Evolutionary conservation across 169 alveolate genomes (phyloP).

Genomic region (Cryptosporidium ubiquitum): DNA sequence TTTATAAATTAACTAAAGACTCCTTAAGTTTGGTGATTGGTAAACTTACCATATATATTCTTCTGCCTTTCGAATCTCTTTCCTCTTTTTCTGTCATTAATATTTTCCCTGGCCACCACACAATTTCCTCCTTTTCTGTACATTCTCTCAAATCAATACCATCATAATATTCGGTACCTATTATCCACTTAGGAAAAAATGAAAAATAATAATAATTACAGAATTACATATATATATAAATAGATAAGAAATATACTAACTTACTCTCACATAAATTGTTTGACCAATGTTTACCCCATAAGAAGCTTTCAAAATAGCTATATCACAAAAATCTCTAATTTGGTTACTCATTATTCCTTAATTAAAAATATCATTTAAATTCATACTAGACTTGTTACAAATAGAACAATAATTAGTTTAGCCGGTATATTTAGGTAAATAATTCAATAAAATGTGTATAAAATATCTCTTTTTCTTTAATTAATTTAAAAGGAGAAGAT

Average conservation of each 20-base stretch:
- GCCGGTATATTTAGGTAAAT: neutral
- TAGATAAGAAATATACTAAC: neutral
- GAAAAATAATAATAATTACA: neutral
- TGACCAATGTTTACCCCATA: slow-evolving; percentile 30
- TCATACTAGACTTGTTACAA: neutral
- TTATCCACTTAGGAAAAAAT: slow-evolving; percentile 26
- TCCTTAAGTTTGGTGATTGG: neutral
- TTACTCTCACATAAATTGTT: slow-evolving; percentile 52
- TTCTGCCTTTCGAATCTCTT: slow-evolving; percentile 60
- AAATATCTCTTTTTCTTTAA: neutral
- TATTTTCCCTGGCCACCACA: slow-evolving; percentile 68
- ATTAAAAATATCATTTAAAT: neutral
- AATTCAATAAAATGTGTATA: neutral
- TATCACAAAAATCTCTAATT: slow-evolving; percentile 62
- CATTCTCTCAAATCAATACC: neutral
- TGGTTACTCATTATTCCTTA: neutral
- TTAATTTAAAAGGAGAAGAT: too few relatives aligned
- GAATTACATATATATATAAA: neutral
- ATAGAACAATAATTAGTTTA: neutral
- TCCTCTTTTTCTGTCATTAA: slow-evolving; percentile 12
- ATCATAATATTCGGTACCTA: slow-evolving; percentile 13
- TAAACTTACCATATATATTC: slow-evolving; percentile 45
- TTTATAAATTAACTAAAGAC: neutral
- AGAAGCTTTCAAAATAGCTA: slow-evolving; percentile 51
- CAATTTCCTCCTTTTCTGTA: slow-evolving; percentile 14